Percentiles rank a stretch among this genome's conserved stretches.
These are phyloP conservation scores for Posidonia oceanica DNA, from an alignment of 116 monocot genomes.

Conservation along the genomic window DNA sequence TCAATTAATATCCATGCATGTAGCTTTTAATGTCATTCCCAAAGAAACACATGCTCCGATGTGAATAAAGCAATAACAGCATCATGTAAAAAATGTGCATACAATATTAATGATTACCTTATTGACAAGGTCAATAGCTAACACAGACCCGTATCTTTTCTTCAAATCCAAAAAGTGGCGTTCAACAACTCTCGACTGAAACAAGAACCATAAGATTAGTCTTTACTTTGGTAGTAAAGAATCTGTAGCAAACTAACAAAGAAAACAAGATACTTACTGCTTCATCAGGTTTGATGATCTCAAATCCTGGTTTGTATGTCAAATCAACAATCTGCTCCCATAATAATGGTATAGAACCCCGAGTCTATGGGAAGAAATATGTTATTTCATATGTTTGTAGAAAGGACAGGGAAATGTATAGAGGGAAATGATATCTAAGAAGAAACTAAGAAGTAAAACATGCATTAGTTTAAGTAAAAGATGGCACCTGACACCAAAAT, in stretches of 20 bases:
- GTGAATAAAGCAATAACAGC: not conserved
- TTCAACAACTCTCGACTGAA: conserved; percentile 65
- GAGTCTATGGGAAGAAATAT: conserved; percentile 39
- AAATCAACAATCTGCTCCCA: conserved; percentile 99
- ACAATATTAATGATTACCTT: conserved; percentile 29
- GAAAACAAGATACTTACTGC: conserved; percentile 37
- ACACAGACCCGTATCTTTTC: conserved; percentile 78
- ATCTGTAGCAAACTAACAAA: not conserved
- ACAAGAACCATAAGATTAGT: conserved; percentile 4
- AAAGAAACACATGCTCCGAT: no score
- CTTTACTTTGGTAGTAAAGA: not conserved
- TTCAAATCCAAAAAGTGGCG: conserved; percentile 86
- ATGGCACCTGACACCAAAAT: no score
- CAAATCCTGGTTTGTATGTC: conserved; percentile 87
- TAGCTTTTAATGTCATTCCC: no score
- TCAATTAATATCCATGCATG: no score
- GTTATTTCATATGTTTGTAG: conserved; percentile 1
- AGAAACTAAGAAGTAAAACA: no score
- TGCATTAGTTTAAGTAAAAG: no score
- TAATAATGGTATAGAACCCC: conserved; percentile 94
- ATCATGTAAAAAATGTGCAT: not conserved
- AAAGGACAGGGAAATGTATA: not conserved
- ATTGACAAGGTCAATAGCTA: conserved; percentile 92
- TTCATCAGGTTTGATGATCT: conserved; percentile 77
- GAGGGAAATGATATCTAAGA: not conserved